Evolutionary conservation across 2,329 filamentous ascomycete genomes (phyloP), one percentile per base, ranked within the genome.

Genomic region (Nakataea oryzae): DNA sequence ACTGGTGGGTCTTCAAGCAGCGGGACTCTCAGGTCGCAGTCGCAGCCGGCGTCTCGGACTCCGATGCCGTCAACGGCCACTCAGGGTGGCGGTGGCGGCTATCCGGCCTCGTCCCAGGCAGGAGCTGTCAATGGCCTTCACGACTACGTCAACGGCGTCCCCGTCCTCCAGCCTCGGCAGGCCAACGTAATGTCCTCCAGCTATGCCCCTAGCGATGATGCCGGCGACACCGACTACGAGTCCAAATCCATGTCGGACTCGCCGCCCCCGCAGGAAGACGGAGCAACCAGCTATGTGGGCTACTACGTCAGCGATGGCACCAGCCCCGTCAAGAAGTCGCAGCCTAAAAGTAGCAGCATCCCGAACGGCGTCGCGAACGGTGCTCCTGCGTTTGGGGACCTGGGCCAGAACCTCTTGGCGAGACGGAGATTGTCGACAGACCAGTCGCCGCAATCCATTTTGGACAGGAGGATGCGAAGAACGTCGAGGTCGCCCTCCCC

Each of bases 11-110:
- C 76, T 50, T 73, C 78, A 60, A 77, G 82, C 29, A 81, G 76
- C 62, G 82, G 84, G 66, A 76, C 83, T n/a, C 71, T 86, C 64
- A 79, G 85, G 65, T 88, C 85, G 29, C 85, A 88, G 69, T 87
- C 85, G n/a, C 85, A 87, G 69, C 85, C 85, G 28, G 84, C 85
- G 3, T 80, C 82, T 41, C 76, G 83, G 34, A 70, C 69, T 3
- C 69, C 75, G 3, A 71, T 75, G 66, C 64, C 66, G 28, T n/a
- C 56, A 32, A 54, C 24, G 54, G 34, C 50, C 30, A 56, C 28
- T 61, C 59, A 61, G 47, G 59, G 50, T 55, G 59, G 47, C 32
- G 28, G 63, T 65, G 73, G 68, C 61, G 68, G 63, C 41, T 71
- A 73, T 63, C 70, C 66, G 12, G 66, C 69, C 63, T 62, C 69